phyloP scores from a whole-genome alignment of 164 flowering plant species.

The Macadamia tetraphylla region DNA sequence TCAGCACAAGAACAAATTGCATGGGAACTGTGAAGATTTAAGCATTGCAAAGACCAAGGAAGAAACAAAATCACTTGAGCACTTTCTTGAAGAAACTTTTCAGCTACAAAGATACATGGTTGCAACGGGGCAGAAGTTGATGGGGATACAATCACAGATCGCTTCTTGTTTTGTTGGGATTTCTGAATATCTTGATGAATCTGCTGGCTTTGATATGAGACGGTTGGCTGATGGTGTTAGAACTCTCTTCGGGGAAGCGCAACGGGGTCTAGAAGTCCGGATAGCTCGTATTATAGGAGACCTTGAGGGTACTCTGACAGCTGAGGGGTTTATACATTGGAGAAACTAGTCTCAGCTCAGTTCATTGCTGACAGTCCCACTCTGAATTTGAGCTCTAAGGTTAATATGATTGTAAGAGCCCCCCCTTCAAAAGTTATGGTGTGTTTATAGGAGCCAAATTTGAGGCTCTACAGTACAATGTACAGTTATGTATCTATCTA shows the following conservation, averaged over 20 bases:
- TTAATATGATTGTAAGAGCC: not conserved
- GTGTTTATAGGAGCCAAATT: not conserved
- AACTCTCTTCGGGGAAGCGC: slow-evolving; percentile 63
- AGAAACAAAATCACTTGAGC: slow-evolving; percentile 45
- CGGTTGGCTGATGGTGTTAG: slow-evolving; percentile 54
- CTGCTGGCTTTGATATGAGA: slow-evolving; percentile 47
- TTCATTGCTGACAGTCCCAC: not conserved
- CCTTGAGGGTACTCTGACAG: slow-evolving; percentile 80
- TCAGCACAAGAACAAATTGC: slow-evolving; percentile 48
- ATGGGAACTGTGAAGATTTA: slow-evolving; percentile 21
- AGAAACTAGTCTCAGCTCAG: slow-evolving; percentile 14
- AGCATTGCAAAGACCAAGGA: slow-evolving; percentile 31
- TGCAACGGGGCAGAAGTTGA: slow-evolving; percentile 83
- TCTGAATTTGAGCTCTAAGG: not conserved
- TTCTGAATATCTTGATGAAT: slow-evolving; percentile 28
- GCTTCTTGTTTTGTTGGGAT: slow-evolving; percentile 37
- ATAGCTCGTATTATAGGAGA: slow-evolving; percentile 81
- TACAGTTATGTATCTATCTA: not conserved
- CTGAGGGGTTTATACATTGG: slow-evolving; percentile 53
- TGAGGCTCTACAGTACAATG: not conserved
- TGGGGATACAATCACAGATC: slow-evolving; percentile 66
- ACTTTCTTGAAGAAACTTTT: slow-evolving; percentile 78
- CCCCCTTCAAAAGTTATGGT: not conserved
- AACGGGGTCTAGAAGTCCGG: slow-evolving; percentile 78
- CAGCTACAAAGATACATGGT: slow-evolving; percentile 90